Conservation (phyloP, 768 basidiomycete species). For the Boletus pseudopeckii region DNA sequence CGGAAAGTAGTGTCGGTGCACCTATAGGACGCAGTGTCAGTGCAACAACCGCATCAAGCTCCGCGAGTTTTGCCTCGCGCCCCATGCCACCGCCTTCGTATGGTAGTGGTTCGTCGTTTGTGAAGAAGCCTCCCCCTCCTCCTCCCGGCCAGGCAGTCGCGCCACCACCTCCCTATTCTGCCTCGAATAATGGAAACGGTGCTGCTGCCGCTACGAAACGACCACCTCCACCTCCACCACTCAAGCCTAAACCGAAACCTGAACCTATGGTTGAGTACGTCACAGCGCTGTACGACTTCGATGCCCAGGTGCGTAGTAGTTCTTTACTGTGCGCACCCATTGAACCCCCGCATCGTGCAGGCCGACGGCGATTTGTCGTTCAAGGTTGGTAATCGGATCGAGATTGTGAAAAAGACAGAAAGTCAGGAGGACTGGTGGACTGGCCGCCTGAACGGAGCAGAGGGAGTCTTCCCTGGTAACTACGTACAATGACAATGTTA, state of each 20-base stretch:
- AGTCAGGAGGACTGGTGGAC: constrained; percentile 98
- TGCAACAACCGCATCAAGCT: constrained; percentile 25
- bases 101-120: constrained; percentile 30
- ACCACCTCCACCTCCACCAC: constrained; percentile 88
- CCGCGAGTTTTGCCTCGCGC: constrained; percentile 25
- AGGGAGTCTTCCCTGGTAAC: constrained; percentile 89
- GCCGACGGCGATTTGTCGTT: constrained; percentile 93
- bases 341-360: constrained; percentile 31
- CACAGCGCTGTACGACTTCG: constrained; percentile 92
- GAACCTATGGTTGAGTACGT: constrained; percentile 68
- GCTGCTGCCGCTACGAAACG: constrained; percentile 50
- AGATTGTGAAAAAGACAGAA: constrained; percentile 77
- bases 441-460: constrained; percentile 72
- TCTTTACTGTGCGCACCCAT: not conserved
- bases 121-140: constrained; percentile 43
- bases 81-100: constrained; percentile 23
- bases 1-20: constrained; percentile 30
- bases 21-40: constrained; percentile 34
- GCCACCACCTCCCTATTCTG: constrained; percentile 43
- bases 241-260: constrained; percentile 84
- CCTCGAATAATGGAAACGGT: constrained; percentile 16
- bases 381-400: constrained; percentile 84
- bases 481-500: constrained; percentile 31
- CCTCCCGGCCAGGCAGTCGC: constrained; percentile 32
- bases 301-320: constrained; percentile 62